A percentile compares a stretch with the other conserved stretches of the same genome.
phyloP scores from a whole-genome alignment of 2,329 filamentous ascomycete genomes.

The Stagonosporopsis vannaccii region DNA sequence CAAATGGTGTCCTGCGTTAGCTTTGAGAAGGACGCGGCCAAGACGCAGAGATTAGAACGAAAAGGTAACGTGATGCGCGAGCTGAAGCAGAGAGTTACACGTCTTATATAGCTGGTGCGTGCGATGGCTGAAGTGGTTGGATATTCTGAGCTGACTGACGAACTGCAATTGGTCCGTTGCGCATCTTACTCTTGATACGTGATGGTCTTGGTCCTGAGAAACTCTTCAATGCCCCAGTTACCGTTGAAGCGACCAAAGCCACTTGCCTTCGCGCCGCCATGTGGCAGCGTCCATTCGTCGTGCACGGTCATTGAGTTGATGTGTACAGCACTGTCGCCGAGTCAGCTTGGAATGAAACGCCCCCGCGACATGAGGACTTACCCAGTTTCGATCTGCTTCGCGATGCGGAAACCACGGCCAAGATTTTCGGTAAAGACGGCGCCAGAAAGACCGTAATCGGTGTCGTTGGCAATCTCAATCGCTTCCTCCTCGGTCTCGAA shows the following conservation, averaged over 20 bases:
- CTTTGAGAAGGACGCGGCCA: background rate
- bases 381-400: slow-evolving; percentile 65
- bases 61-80: background rate
- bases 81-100: background rate
- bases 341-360: background rate
- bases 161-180: background rate
- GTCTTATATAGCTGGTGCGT: background rate
- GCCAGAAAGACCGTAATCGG: slow-evolving; percentile 76
- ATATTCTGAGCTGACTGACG: background rate
- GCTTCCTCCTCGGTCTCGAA: slow-evolving; percentile 76
- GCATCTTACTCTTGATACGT: slow-evolving; percentile 46
- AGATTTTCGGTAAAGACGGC: slow-evolving; percentile 78
- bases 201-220: slow-evolving; percentile 53
- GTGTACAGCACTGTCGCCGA: slow-evolving; percentile 52
- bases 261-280: slow-evolving; percentile 59
- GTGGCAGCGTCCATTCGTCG: slow-evolving; percentile 57
- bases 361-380: slow-evolving; percentile 24
- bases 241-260: slow-evolving; percentile 59
- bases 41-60: background rate
- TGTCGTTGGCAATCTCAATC: slow-evolving; percentile 77
- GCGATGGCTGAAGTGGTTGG: background rate
- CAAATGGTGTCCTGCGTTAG: background rate
- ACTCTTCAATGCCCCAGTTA: slow-evolving; percentile 56
- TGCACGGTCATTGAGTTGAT: slow-evolving; percentile 62
- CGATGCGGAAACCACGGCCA: slow-evolving; percentile 52